Evolutionary conservation across 768 basidiomycete genomes (phyloP).

Genomic region (Russula earlei): DNA sequence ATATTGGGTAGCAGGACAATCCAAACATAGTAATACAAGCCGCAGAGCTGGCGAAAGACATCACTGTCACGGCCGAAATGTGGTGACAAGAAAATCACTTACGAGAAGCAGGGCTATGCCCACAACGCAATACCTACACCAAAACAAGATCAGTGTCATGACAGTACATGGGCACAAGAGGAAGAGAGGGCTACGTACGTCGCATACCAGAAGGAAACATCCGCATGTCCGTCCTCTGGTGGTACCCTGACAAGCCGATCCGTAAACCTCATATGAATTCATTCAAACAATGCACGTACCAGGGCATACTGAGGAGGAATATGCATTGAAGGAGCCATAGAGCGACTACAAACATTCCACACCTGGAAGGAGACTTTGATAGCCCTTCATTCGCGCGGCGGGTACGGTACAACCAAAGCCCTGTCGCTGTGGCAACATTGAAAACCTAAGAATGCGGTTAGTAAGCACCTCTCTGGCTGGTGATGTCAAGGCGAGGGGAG

Average conservation of each 20-base stretch:
- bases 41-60: constrained; percentile 17
- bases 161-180: background rate
- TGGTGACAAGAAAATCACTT: constrained; percentile 2
- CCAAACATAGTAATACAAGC: constrained; percentile 32
- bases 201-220: constrained; percentile 27
- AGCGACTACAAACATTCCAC: constrained; percentile 20
- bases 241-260: constrained; percentile 21
- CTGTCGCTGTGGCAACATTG: constrained; percentile 24
- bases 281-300: constrained; percentile 18
- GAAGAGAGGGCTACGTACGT: constrained; percentile 16
- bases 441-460: constrained; percentile 21
- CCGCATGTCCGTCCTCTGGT: constrained; percentile 24
- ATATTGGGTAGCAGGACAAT: constrained; percentile 34
- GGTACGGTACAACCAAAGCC: constrained; percentile 27
- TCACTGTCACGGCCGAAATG: no score
- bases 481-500: background rate
- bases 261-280: background rate
- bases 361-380: constrained; percentile 19
- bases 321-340: constrained; percentile 21
- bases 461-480: background rate
- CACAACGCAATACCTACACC: constrained; percentile 24
- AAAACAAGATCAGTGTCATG: background rate
- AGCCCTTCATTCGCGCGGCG: constrained; percentile 24
- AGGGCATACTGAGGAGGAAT: constrained; percentile 30
- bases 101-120: constrained; percentile 24